Evolutionary conservation across 2,329 filamentous ascomycete genomes (phyloP).

Genomic region (Colletotrichum chrysophilum): DNA sequence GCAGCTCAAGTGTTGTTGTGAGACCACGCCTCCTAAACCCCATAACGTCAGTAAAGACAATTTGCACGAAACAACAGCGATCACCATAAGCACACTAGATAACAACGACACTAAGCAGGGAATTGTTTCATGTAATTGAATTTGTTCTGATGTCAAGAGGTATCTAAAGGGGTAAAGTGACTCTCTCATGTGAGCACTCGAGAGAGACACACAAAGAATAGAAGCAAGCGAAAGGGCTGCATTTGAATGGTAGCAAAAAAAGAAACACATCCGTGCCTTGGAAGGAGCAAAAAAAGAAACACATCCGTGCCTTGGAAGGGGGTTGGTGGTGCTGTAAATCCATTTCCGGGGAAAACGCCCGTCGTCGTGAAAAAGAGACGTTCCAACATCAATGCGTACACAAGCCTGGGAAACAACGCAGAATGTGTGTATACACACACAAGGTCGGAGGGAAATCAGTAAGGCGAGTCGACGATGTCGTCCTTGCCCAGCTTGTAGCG

Average conservation of each 20-base stretch:
- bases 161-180: neutral
- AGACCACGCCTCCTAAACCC: neutral
- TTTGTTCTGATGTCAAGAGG: neutral
- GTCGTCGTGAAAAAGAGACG: neutral
- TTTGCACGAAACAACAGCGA: neutral
- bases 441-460: conserved; percentile 36
- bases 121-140: neutral
- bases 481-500: conserved; percentile 79
- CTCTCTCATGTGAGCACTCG: neutral
- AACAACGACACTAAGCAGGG: neutral
- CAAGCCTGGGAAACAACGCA: neutral
- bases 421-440: neutral
- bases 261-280: neutral
- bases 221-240: neutral
- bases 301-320: neutral
- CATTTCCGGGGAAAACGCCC: neutral
- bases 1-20: neutral
- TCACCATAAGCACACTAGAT: neutral
- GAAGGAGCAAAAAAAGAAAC: neutral
- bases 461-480: conserved; percentile 80
- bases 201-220: neutral
- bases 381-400: neutral
- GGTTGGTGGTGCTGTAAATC: neutral
- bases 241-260: neutral
- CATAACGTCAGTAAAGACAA: neutral